Conservation (phyloP, 2,329 filamentous ascomycete genomes). For the Cladophialophora chaetospira region DNA sequence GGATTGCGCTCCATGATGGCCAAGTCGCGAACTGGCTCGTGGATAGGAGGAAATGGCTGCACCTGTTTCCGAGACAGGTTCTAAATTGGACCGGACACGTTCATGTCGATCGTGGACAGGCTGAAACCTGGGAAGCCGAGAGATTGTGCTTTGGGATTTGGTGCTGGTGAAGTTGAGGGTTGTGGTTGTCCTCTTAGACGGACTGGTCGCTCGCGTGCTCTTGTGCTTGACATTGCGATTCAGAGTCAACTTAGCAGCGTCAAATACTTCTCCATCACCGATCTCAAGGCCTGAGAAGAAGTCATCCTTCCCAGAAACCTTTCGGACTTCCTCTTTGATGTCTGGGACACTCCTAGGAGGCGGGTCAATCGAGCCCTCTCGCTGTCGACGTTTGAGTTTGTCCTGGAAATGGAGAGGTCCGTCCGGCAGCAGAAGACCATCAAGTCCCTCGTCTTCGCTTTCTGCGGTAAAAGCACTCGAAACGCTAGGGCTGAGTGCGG, state of each 20-base stretch:
- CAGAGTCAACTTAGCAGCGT: conserved; percentile 75
- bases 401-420: conserved; percentile 82
- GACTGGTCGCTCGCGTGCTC: conserved; percentile 67
- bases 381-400: conserved; percentile 71
- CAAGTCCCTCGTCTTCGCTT: conserved; percentile 90
- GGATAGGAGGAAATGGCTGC: conserved; percentile 66
- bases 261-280: conserved; percentile 78
- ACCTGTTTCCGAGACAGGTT: conserved; percentile 88
- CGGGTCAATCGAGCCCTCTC: conserved; percentile 44
- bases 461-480: conserved; percentile 88
- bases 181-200: conserved; percentile 65
- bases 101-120: conserved; percentile 61
- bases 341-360: conserved; percentile 37
- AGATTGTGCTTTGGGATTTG: conserved; percentile 54
- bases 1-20: conserved; percentile 67
- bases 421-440: conserved; percentile 81
- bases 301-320: conserved; percentile 61
- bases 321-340: conserved; percentile 37
- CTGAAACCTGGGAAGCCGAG: conserved; percentile 74
- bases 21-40: conserved; percentile 67
- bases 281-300: conserved; percentile 86
- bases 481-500: conserved; percentile 87
- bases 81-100: conserved; percentile 73
- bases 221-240: conserved; percentile 93
- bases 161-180: conserved; percentile 92